Conservation (phyloP, 1,139 yeast genomes). For the Zhuliangozyma blackwelliae region DNA sequence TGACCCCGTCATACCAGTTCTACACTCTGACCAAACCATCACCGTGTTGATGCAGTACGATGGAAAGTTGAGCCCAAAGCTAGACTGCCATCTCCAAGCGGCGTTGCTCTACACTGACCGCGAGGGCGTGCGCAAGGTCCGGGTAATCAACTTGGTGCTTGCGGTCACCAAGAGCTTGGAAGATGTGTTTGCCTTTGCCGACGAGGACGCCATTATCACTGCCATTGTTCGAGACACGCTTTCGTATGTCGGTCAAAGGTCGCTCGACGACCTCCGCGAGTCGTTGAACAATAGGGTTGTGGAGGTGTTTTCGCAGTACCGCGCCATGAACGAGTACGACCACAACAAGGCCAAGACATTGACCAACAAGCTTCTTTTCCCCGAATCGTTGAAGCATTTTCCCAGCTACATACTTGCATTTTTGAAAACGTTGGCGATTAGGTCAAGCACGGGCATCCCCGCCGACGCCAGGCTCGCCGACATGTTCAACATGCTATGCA, state of each 20-base stretch:
- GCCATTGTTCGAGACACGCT: conserved; percentile 72
- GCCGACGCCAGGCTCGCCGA: conserved; percentile 63
- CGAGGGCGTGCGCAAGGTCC: conserved; percentile 72
- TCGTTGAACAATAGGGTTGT: conserved; percentile 62
- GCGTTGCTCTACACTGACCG: conserved; percentile 81
- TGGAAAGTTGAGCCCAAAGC: conserved; percentile 64
- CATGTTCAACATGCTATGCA: conserved; percentile 47
- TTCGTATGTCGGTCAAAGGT: conserved; percentile 54
- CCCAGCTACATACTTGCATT: conserved; percentile 67
- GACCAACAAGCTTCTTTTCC: conserved; percentile 71
- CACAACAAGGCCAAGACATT: conserved; percentile 44
- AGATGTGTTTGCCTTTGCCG: conserved; percentile 78
- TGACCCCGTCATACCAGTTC: conserved; percentile 71
- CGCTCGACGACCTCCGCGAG: conserved; percentile 60
- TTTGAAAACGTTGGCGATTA: conserved; percentile 63
- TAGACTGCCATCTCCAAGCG: conserved; percentile 87
- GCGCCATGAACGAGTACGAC: conserved; percentile 52
- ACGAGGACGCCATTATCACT: conserved; percentile 73
- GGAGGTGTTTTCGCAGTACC: conserved; percentile 73
- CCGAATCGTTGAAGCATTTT: conserved; percentile 72
- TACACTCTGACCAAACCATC: conserved; percentile 62
- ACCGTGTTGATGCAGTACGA: conserved; percentile 75
- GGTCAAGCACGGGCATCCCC: conserved; percentile 38
- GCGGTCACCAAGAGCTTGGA: conserved; percentile 73
- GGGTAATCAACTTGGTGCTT: conserved; percentile 78